These are phyloP conservation scores for Stenocarpella maydis DNA, from an alignment of 2,329 filamentous ascomycete species.

Conservation along the genomic window DNA sequence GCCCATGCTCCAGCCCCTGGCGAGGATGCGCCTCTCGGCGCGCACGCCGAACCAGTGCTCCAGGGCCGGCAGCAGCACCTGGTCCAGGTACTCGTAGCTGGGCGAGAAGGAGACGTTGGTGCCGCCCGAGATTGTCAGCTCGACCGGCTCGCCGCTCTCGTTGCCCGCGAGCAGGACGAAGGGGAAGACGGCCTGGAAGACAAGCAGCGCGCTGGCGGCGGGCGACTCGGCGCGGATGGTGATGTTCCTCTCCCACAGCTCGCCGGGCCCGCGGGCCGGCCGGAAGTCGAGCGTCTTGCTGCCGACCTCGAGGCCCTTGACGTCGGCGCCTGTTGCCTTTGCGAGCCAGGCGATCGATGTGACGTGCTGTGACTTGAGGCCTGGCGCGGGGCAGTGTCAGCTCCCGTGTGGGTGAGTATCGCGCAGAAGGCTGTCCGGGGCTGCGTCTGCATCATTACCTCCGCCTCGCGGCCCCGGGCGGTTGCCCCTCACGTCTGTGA, in stretches of 20 bases:
- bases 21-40: slow-evolving; percentile 54
- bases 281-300: slow-evolving; percentile 58
- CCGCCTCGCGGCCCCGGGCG: slow-evolving; percentile 49
- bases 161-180: slow-evolving; percentile 64
- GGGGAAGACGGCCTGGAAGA: slow-evolving; percentile 68
- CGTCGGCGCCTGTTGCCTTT: slow-evolving; percentile 58
- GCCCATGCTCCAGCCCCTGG: slow-evolving; percentile 61
- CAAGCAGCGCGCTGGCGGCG: slow-evolving; percentile 63
- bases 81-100: slow-evolving; percentile 70
- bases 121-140: slow-evolving; percentile 62
- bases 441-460: slow-evolving; percentile 33
- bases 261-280: slow-evolving; percentile 50
- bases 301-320: slow-evolving; percentile 59
- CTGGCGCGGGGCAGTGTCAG: slow-evolving; percentile 44
- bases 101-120: slow-evolving; percentile 66
- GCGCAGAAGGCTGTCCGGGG: background rate
- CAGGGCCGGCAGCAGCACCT: slow-evolving; percentile 65
- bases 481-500: slow-evolving; percentile 65
- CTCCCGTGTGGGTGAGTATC: too few relatives aligned
- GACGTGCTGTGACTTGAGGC: slow-evolving; percentile 69
- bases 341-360: slow-evolving; percentile 63
- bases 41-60: slow-evolving; percentile 58
- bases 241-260: slow-evolving; percentile 53
- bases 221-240: slow-evolving; percentile 57
- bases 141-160: slow-evolving; percentile 52